Evolutionary conservation across 768 basidiomycete genomes (phyloP).

Genomic region (Sistotremastrum suecicum): DNA sequence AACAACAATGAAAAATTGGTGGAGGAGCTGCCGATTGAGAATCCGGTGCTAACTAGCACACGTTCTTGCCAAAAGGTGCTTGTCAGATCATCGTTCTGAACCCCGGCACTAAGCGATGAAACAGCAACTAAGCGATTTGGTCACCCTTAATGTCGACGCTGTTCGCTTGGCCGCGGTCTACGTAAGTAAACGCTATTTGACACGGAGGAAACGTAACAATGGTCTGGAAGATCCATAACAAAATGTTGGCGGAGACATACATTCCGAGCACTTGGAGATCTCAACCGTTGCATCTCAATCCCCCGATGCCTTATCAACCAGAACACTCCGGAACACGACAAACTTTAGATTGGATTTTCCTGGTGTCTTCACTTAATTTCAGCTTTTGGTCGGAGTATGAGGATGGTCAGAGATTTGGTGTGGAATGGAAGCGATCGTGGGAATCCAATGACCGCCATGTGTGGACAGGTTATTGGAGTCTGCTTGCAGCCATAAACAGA

Average conservation of each 20-base stretch:
- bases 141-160: background rate
- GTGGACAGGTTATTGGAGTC: conserved; percentile 79
- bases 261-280: conserved; percentile 72
- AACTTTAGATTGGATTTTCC: conserved; percentile 76
- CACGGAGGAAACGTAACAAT: background rate
- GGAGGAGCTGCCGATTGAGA: too few relatives aligned
- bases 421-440: conserved; percentile 69
- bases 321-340: conserved; percentile 38
- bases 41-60: too few relatives aligned
- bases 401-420: conserved; percentile 46
- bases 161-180: background rate
- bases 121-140: too few relatives aligned
- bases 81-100: too few relatives aligned
- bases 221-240: conserved; percentile 38
- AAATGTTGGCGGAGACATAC: conserved; percentile 49
- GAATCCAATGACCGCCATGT: conserved; percentile 30
- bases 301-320: conserved; percentile 46
- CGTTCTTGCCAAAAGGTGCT: too few relatives aligned
- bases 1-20: too few relatives aligned
- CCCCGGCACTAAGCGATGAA: too few relatives aligned
- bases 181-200: too few relatives aligned
- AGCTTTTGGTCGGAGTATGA: conserved; percentile 77
- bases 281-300: conserved; percentile 60
- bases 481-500: conserved; percentile 72
- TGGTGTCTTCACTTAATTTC: conserved; percentile 77